Conservation (phyloP, 2,329 filamentous ascomycete genomes). For the Epichloe typhina region DNA sequence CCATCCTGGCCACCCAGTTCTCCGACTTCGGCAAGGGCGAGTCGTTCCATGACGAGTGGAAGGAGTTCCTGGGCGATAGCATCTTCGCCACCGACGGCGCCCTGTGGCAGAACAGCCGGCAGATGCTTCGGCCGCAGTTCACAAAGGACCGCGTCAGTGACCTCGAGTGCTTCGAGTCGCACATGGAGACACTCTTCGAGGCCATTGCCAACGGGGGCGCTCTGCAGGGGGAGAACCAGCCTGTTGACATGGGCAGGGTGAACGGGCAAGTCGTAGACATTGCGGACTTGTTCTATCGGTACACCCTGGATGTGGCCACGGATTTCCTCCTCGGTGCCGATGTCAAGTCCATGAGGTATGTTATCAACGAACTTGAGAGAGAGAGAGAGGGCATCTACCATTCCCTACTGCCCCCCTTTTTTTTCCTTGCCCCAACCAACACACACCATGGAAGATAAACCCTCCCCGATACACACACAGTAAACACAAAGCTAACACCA, state of each 20-base stretch:
- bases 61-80: conserved; percentile 38
- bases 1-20: conserved; percentile 42
- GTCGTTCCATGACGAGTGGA: conserved; percentile 28
- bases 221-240: conserved; percentile 46
- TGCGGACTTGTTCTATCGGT: conserved; percentile 68
- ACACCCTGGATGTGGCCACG: conserved; percentile 73
- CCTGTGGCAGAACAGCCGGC: conserved; percentile 67
- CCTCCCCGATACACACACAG: too few species aligned
- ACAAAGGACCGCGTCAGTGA: conserved; percentile 74
- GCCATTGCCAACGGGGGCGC: conserved; percentile 48
- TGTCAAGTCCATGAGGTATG: conserved; percentile 47
- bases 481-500: background rate
- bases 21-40: conserved; percentile 37
- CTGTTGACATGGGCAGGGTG: conserved; percentile 49
- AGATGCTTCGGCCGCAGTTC: conserved; percentile 76
- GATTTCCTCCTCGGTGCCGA: conserved; percentile 75
- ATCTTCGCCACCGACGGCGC: conserved; percentile 72
- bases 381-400: too few species aligned
- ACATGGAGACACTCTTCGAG: conserved; percentile 60
- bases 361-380: background rate
- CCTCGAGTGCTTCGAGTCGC: conserved; percentile 66
- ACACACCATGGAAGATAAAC: too few species aligned
- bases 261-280: conserved; percentile 54
- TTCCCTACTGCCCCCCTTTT: too few species aligned
- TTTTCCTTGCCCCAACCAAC: too few species aligned